Base-by-base conservation (phyloP, 805 yeast species). In the Saccharomycopsis malanga region DNA sequence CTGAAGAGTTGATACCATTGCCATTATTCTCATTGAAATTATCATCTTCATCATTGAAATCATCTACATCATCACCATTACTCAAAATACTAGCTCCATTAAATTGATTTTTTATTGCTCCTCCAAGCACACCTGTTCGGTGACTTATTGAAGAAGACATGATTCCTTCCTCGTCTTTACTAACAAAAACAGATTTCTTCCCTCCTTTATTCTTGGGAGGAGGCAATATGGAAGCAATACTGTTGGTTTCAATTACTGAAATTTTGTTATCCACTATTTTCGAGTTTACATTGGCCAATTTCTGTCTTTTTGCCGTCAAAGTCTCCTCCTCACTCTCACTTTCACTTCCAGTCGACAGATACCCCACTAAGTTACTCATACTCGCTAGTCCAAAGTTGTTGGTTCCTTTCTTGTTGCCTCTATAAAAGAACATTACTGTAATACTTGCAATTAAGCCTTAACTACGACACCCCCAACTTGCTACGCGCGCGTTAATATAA, bases 101-200 rank as follows among this genome's bases (percentile, higher is more conserved):
- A 46, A 57, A 57, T 4, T 59, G 58, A 45, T 58, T 58, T 36
- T 53, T 53, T 10, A 57, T 52, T 1, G 53, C 57, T 3, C 56
- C 45, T 12, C 63, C 63, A 9, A 59, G 51, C 1, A 50, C 50
- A 21, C 34, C 17, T 4, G 37, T 20, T n/a, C 9, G 23, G 12
- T 30, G 36, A 24, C 23, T 37, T 18, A 24, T 3, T n/a, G n/a
- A n/a, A n/a, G n/a, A n/a, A n/a, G n/a, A n/a, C n/a, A n/a, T n/a
- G n/a, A n/a, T n/a, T n/a, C n/a, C n/a, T n/a, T n/a, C n/a, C n/a
- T n/a, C n/a, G n/a, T n/a, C n/a, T n/a, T n/a, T n/a, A n/a, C n/a
- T n/a, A n/a, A n/a, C n/a, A n/a, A n/a, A n/a, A n/a, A n/a, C n/a
- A n/a, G n/a, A n/a, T n/a, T n/a, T n/a, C n/a, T n/a, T n/a, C n/a